Evolutionary conservation across 2,329 filamentous ascomycete species (phyloP).

Genomic region (Tolypocladium album): DNA sequence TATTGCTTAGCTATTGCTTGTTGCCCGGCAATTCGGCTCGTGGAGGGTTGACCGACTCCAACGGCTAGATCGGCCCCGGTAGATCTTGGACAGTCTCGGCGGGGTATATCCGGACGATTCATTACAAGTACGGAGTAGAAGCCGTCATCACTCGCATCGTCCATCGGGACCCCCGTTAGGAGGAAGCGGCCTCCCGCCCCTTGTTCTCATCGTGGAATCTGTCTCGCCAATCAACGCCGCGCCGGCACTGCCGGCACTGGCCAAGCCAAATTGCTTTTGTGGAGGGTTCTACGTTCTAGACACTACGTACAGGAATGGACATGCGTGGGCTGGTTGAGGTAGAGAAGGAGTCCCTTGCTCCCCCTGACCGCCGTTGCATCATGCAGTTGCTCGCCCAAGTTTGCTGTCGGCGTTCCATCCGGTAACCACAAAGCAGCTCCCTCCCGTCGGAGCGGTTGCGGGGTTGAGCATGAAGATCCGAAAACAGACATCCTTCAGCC

Average conservation of each 20-base stretch:
- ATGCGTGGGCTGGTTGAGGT: background rate
- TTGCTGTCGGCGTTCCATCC: background rate
- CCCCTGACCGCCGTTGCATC: background rate
- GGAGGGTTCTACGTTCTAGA: background rate
- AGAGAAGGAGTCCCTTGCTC: background rate
- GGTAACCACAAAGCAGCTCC: background rate
- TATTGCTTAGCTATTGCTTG: background rate
- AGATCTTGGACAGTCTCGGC: background rate
- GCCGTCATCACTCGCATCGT: background rate
- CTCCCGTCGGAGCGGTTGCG: background rate
- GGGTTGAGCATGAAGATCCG: background rate
- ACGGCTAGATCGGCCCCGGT: background rate
- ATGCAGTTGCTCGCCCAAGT: background rate
- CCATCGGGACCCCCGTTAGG: background rate
- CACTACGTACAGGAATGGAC: background rate
- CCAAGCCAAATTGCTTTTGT: background rate
- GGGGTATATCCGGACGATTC: background rate
- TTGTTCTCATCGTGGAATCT: background rate
- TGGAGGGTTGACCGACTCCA: background rate
- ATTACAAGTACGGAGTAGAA: background rate
- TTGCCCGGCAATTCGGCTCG: background rate
- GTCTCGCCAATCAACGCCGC: background rate
- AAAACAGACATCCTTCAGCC: background rate
- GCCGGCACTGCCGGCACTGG: background rate
- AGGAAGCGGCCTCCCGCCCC: background rate